Percentiles rank a stretch among this genome's conserved stretches.
These are phyloP conservation scores for Plasmodium sp. DNA, from an alignment of 169 alveolate genomes.

Conservation along the genomic window DNA sequence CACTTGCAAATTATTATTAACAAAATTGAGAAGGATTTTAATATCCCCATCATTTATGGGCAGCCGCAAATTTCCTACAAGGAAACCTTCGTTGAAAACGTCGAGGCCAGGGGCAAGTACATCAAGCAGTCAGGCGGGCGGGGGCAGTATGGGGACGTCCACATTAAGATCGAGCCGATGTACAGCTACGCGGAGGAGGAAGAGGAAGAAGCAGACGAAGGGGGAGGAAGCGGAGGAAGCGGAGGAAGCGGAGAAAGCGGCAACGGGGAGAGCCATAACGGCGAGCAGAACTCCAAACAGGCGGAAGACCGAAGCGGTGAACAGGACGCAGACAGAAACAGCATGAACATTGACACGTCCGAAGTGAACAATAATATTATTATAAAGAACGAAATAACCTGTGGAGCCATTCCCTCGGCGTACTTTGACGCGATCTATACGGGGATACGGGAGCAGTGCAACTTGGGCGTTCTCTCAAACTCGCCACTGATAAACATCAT, in stretches of 20 bases:
- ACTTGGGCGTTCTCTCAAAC: conserved; percentile 86
- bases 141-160: conserved; percentile 92
- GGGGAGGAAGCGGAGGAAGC: too few species aligned
- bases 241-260: too few species aligned
- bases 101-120: conserved; percentile 85
- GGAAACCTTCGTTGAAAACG: conserved; percentile 85
- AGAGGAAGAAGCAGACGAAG: conserved; percentile 12
- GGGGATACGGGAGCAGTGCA: conserved; percentile 85
- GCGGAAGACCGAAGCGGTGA: neutral
- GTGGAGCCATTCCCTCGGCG: conserved; percentile 90
- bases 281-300: neutral
- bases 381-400: conserved; percentile 85
- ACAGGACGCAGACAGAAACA: conserved; percentile 3
- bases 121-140: conserved; percentile 92
- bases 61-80: conserved; percentile 94
- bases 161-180: conserved; percentile 86
- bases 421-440: conserved; percentile 87
- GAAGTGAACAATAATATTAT: conserved; percentile 75
- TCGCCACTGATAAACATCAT: conserved; percentile 88
- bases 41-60: conserved; percentile 89
- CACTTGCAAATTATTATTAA: conserved; percentile 95
- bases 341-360: conserved; percentile 70
- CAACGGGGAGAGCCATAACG: neutral
- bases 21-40: conserved; percentile 92
- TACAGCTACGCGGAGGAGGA: conserved; percentile 85